These are phyloP conservation scores for Astragalus glycyphyllos DNA, from an alignment of 306 rosid species.

Conservation along the genomic window DNA sequence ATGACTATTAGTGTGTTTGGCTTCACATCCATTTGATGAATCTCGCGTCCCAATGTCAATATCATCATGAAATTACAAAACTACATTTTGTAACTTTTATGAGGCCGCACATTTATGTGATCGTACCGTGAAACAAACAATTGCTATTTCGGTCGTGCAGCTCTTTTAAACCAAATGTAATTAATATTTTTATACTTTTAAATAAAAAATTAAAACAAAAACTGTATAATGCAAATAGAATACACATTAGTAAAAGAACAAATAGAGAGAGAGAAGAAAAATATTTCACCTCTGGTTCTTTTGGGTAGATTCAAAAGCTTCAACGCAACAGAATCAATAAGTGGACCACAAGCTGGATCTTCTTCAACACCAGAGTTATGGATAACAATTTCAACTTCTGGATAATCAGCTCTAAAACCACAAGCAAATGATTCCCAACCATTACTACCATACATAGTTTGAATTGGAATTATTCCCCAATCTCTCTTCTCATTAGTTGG, in stretches of 20 bases:
- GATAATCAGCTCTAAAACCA: conserved; percentile 61
- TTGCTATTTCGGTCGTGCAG: too few species aligned
- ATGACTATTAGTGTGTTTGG: too few species aligned
- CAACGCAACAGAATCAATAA: conserved; percentile 72
- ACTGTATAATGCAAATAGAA: too few species aligned
- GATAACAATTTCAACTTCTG: conserved; percentile 52
- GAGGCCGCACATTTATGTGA: too few species aligned
- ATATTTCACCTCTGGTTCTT: conserved; percentile 55
- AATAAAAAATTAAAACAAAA: too few species aligned
- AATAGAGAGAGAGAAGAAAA: background rate
- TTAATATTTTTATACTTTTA: too few species aligned
- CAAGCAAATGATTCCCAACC: conserved; percentile 84
- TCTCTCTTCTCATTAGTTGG: conserved; percentile 59
- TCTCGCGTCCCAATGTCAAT: too few species aligned
- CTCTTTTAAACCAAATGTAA: too few species aligned
- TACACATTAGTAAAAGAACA: background rate
- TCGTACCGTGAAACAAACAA: too few species aligned
- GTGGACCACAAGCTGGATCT: conserved; percentile 88
- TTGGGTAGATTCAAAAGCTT: conserved; percentile 62
- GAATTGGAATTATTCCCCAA: conserved; percentile 72
- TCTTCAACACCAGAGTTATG: conserved; percentile 71
- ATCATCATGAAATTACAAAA: too few species aligned
- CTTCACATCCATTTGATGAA: too few species aligned
- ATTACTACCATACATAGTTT: conserved; percentile 75
- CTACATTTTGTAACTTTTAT: too few species aligned